A percentile compares a stretch with the other conserved stretches of the same genome.
These are phyloP conservation scores for Amphichorda felina DNA, from an alignment of 2,329 filamentous ascomycete species.

Conservation along the genomic window DNA sequence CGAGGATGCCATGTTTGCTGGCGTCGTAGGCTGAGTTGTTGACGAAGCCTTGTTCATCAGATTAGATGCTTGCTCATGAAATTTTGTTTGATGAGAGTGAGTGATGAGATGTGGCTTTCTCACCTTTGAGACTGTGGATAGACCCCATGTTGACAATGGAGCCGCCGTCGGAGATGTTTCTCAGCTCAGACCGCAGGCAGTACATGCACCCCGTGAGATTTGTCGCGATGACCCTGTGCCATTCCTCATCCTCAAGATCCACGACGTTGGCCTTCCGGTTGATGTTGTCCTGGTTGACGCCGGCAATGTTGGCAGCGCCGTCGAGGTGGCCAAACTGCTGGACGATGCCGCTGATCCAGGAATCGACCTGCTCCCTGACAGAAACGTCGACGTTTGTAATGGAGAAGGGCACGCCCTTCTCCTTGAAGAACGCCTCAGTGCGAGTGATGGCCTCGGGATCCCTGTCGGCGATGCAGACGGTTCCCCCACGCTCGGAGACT, in stretches of 20 bases:
- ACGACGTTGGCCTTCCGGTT: conserved; percentile 25
- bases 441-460: conserved; percentile 14
- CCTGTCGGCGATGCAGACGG: conserved; percentile 26
- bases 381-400: conserved; percentile 36
- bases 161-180: conserved; percentile 25
- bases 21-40: conserved; percentile 23
- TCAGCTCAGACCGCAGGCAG: conserved; percentile 33
- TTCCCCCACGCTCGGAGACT: conserved; percentile 5
- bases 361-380: conserved; percentile 32
- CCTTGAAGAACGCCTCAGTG: conserved; percentile 17
- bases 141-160: conserved; percentile 48
- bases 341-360: conserved; percentile 35
- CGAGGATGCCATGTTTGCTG: conserved; percentile 25
- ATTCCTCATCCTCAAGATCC: conserved; percentile 33
- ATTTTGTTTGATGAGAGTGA: no score
- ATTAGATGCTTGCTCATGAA: no score
- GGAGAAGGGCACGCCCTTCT: conserved; percentile 13
- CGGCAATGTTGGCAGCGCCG: conserved; percentile 43
- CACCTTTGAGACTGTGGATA: conserved; percentile 31
- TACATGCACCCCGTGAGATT: conserved; percentile 41
- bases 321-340: conserved; percentile 38
- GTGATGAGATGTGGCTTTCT: no score
- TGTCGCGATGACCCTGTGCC: conserved; percentile 33
- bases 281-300: conserved; percentile 30
- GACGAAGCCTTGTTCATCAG: conserved; percentile 14